Evolutionary conservation across 1,284 basidiomycete species (phyloP).

Genomic region (Cystobasidium sp.): DNA sequence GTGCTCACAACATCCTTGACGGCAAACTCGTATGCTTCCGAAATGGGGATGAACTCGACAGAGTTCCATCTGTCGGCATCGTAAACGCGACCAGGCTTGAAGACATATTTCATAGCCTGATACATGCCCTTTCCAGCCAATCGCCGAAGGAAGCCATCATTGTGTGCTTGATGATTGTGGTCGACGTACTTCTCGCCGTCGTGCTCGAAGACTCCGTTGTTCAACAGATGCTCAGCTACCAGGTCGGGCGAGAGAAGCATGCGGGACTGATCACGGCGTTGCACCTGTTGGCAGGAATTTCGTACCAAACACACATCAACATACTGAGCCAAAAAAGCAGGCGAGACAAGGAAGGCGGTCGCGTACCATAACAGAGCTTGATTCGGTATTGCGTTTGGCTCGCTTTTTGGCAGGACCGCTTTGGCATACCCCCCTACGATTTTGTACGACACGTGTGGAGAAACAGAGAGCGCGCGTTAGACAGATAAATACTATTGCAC

Average conservation of each 20-base stretch:
- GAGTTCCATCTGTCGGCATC: constrained; percentile 14
- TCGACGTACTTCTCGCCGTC: constrained; percentile 17
- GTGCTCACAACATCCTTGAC: constrained; percentile 29
- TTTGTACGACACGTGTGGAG: too few species aligned
- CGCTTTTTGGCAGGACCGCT: not conserved
- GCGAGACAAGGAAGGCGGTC: not conserved
- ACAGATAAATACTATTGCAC: too few species aligned
- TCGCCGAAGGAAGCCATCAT: constrained; percentile 10
- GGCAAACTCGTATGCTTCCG: constrained; percentile 28
- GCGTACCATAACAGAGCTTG: not conserved
- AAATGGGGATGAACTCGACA: constrained; percentile 11
- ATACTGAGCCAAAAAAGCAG: not conserved
- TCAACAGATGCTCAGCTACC: constrained; percentile 17
- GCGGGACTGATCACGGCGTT: not conserved
- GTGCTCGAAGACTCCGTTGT: constrained; percentile 30
- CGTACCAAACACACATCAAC: not conserved
- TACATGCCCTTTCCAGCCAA: constrained; percentile 18
- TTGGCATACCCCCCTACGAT: not conserved
- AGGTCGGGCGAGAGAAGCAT: constrained; percentile 12
- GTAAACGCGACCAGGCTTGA: constrained; percentile 1
- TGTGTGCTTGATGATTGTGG: constrained; percentile 11
- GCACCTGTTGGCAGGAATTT: not conserved
- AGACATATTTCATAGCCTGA: not conserved
- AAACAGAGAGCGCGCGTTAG: not conserved
- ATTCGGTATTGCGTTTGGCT: not conserved